Conservation (phyloP, 768 basidiomycete genomes). For the Boletus fagicola region DNA sequence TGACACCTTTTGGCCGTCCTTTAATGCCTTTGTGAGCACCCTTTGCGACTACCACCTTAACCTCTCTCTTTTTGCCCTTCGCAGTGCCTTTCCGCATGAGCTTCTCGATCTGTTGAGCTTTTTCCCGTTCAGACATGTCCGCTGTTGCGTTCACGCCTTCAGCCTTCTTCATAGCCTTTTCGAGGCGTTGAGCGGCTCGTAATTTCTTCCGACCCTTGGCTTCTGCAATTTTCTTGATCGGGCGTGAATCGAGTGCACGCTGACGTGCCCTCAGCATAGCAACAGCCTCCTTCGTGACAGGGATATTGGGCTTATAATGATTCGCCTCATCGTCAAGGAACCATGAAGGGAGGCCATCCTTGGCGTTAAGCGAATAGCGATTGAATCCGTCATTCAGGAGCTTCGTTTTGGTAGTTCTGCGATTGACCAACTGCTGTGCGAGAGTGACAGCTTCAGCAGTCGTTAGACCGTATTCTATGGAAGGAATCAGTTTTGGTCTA, state of each 20-base stretch:
- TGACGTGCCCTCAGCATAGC: constrained; percentile 82
- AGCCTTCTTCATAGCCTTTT: constrained; percentile 94
- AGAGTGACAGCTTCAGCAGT: constrained; percentile 91
- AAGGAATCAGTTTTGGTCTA: constrained; percentile 3
- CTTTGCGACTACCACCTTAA: constrained; percentile 90
- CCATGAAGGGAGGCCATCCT: constrained; percentile 92
- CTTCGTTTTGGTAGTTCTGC: constrained; percentile 81
- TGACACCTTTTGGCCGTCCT: constrained; percentile 93
- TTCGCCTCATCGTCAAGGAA: constrained; percentile 96
- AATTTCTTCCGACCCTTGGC: constrained; percentile 97
- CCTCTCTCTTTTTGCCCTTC: constrained; percentile 67
- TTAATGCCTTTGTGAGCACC: constrained; percentile 86
- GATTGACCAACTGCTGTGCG: constrained; percentile 89
- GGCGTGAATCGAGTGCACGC: constrained; percentile 91
- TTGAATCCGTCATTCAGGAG: constrained; percentile 96
- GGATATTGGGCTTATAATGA: constrained; percentile 90
- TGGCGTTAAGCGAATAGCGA: constrained; percentile 86
- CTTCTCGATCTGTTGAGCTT: constrained; percentile 91
- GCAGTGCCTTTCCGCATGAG: constrained; percentile 80
- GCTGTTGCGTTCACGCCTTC: constrained; percentile 85
- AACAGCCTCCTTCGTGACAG: constrained; percentile 96
- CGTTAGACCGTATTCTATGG: constrained; percentile 71
- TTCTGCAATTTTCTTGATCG: constrained; percentile 98
- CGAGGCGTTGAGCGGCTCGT: constrained; percentile 78
- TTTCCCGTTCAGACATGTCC: constrained; percentile 93